phyloP scores from a whole-genome alignment of 129 eudicot species.

The Escallonia rubra region DNA sequence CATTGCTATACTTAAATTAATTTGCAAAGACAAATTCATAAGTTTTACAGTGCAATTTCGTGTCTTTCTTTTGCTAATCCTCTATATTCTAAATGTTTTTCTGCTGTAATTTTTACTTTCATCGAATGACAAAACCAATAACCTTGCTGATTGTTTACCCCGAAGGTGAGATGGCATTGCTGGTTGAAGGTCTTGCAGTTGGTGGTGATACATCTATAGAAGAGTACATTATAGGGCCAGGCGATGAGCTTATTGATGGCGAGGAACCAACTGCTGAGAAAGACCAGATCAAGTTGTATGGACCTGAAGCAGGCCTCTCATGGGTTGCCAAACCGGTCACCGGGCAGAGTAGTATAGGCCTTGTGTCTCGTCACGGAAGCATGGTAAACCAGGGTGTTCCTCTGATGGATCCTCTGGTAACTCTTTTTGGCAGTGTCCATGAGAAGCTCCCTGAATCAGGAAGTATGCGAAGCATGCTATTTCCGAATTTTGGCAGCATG shows the following conservation, averaged over 20 bases:
- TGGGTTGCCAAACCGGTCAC: slow-evolving; percentile 66
- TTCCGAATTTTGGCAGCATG: slow-evolving; percentile 69
- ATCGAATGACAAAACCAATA: too few relatives aligned
- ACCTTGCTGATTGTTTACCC: not conserved
- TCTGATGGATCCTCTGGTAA: slow-evolving; percentile 65
- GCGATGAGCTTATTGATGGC: slow-evolving; percentile 32
- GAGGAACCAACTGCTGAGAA: slow-evolving; percentile 38
- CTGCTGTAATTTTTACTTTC: too few relatives aligned
- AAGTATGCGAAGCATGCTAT: slow-evolving; percentile 60
- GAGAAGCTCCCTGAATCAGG: slow-evolving; percentile 63
- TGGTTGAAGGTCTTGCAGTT: slow-evolving; percentile 65
- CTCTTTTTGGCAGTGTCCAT: slow-evolving; percentile 69
- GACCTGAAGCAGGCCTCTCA: slow-evolving; percentile 52
- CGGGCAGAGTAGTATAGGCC: slow-evolving; percentile 45
- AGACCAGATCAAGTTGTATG: slow-evolving; percentile 55
- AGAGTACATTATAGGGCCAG: slow-evolving; percentile 58
- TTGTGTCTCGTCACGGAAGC: slow-evolving; percentile 56
- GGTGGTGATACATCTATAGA: slow-evolving; percentile 63
- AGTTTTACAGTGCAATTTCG: too few relatives aligned
- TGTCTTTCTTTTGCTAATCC: too few relatives aligned
- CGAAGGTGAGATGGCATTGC: slow-evolving; percentile 63
- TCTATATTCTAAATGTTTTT: too few relatives aligned
- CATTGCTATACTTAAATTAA: too few relatives aligned
- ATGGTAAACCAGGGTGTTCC: slow-evolving; percentile 45
- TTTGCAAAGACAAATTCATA: too few relatives aligned